A percentile compares a stretch with the other conserved stretches of the same genome.
phyloP scores from a whole-genome alignment of 148 eudicot species.

The Bassia scoparia region DNA sequence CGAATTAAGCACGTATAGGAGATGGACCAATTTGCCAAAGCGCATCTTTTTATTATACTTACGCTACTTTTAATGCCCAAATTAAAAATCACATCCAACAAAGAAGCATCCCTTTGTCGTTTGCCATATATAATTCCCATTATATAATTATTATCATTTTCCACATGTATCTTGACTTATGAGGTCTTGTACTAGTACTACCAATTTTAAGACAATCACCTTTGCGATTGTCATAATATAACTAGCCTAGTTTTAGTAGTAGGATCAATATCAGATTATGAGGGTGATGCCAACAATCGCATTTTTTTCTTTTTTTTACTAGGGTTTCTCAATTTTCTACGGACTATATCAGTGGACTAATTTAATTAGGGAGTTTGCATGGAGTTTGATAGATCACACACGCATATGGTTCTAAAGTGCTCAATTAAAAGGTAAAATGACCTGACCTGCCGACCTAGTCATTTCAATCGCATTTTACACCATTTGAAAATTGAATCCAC shows the following conservation, averaged over 20 bases:
- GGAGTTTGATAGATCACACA: too few species aligned
- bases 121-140: too few species aligned
- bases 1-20: neutral
- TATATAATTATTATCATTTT: slow-evolving; percentile 13
- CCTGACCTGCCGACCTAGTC: too few species aligned
- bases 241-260: neutral
- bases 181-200: neutral
- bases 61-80: neutral
- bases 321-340: too few species aligned
- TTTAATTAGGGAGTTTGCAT: too few species aligned
- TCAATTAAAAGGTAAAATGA: too few species aligned
- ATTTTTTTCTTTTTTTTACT: too few species aligned
- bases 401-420: too few species aligned
- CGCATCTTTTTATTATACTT: slow-evolving; percentile 7
- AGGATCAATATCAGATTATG: neutral
- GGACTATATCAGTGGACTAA: too few species aligned
- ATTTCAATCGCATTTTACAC: too few species aligned
- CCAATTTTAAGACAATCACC: neutral
- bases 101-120: neutral
- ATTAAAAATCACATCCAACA: neutral
- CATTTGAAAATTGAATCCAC: too few species aligned
- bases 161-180: slow-evolving; percentile 22
- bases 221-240: neutral
- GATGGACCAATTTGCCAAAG: slow-evolving; percentile 10
- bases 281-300: slow-evolving; percentile 9